Evolutionary conservation across 306 rosid species (phyloP).

Genomic region (Trifolium fragiferum): DNA sequence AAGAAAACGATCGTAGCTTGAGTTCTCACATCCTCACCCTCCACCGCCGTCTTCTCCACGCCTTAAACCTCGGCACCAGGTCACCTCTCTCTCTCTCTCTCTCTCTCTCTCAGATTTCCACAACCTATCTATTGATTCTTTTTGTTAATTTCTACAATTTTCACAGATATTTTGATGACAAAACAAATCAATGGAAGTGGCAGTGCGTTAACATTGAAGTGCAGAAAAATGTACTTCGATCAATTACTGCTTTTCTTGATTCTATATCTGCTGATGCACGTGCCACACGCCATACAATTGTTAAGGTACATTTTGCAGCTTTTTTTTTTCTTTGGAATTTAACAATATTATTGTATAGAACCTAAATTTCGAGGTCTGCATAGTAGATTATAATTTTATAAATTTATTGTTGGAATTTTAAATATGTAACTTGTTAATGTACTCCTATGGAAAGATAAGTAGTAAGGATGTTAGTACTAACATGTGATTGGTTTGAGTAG

Average conservation of each 20-base stretch:
- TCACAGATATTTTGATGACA: constrained; percentile 56
- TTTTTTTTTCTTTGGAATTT: no score
- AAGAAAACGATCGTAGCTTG: constrained; percentile 50
- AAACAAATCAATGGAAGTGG: constrained; percentile 73
- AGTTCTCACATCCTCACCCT: constrained; percentile 56
- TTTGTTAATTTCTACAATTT: neutral
- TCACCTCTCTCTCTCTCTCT: constrained; percentile 23
- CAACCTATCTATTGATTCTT: neutral
- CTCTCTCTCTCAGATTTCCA: neutral
- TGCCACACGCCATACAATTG: constrained; percentile 49
- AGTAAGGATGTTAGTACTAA: neutral
- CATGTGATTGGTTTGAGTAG: neutral
- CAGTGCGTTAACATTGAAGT: constrained; percentile 73
- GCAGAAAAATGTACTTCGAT: constrained; percentile 72
- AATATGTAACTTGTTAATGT: no score
- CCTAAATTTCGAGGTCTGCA: no score
- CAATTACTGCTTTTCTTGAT: constrained; percentile 68
- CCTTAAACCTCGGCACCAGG: constrained; percentile 83
- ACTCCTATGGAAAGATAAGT: no score
- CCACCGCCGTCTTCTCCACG: constrained; percentile 74
- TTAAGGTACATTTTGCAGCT: constrained; percentile 56
- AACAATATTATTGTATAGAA: no score
- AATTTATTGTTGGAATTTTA: neutral
- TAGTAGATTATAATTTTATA: no score
- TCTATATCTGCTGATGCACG: constrained; percentile 57